These are phyloP conservation scores for Luvunga scandens DNA, from an alignment of 345 rosid genomes.

Conservation along the genomic window DNA sequence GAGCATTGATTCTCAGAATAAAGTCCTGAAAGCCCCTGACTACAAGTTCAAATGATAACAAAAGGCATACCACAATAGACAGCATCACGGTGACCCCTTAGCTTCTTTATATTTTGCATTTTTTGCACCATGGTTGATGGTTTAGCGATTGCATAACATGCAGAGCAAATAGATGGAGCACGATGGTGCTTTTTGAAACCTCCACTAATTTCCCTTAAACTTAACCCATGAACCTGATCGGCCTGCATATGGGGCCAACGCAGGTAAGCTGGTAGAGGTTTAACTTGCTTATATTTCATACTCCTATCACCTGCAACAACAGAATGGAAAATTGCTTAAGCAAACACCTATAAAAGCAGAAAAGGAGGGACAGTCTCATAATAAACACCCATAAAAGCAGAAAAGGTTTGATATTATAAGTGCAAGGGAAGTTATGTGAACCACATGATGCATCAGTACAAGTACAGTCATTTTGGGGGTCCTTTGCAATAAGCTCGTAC, in stretches of 20 bases:
- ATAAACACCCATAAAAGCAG: neutral
- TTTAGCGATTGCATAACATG: constrained; percentile 91
- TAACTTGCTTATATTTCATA: constrained; percentile 36
- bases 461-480: neutral
- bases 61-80: constrained; percentile 87
- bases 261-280: constrained; percentile 56
- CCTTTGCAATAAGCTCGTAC: neutral
- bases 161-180: constrained; percentile 83
- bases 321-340: constrained; percentile 13
- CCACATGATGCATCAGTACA: neutral
- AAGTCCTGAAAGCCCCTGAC: neutral
- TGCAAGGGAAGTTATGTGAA: neutral
- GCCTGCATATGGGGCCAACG: constrained; percentile 97
- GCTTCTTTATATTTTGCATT: constrained; percentile 88
- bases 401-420: too few relatives aligned
- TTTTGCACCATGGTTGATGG: constrained; percentile 88
- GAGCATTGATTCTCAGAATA: neutral
- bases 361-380: neutral
- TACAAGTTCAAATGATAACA: constrained; percentile 18
- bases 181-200: constrained; percentile 97
- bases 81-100: constrained; percentile 95
- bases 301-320: constrained; percentile 45
- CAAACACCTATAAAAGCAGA: neutral
- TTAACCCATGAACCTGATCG: constrained; percentile 91
- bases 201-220: constrained; percentile 96